Evolutionary conservation across 139 green algal genomes (phyloP).

Genomic region (Chlorella sp.): DNA sequence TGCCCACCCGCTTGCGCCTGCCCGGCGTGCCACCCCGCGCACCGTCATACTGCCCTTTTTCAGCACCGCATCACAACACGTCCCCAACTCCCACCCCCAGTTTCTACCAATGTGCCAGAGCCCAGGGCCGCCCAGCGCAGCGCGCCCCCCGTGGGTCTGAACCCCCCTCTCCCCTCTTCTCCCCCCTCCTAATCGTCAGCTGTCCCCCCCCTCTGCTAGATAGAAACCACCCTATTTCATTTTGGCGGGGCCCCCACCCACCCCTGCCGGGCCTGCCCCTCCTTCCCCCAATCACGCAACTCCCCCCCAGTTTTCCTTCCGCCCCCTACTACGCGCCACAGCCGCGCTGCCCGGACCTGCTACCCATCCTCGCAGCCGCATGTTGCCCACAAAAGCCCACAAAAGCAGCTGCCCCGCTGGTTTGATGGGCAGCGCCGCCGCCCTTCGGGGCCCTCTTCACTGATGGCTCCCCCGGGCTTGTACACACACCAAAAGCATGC

Average conservation of each 20-base stretch:
- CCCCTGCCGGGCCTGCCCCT: background rate
- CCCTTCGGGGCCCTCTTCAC: too few relatives aligned
- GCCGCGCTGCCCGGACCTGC: background rate
- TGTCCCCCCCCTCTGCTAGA: background rate
- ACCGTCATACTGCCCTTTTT: background rate
- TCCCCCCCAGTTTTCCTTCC: background rate
- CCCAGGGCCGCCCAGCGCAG: background rate
- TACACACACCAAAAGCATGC: too few relatives aligned
- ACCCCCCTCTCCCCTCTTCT: background rate
- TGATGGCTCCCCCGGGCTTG: too few relatives aligned
- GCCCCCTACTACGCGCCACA: background rate
- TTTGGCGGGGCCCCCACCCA: background rate
- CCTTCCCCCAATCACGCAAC: background rate
- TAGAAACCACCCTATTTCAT: background rate
- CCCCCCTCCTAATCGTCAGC: background rate
- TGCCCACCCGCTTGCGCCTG: background rate
- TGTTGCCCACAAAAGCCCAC: too few relatives aligned
- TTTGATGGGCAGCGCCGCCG: too few relatives aligned
- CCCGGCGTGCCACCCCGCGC: background rate
- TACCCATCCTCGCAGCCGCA: background rate
- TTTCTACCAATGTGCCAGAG: background rate
- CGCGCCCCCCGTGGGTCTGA: background rate
- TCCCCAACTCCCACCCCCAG: background rate
- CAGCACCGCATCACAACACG: background rate
- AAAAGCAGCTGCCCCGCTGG: too few relatives aligned